A percentile compares a stretch with the other conserved stretches of the same genome.
These are phyloP conservation scores for Fusarium dlaminii DNA, from an alignment of 2,329 filamentous ascomycete species.

Conservation along the genomic window DNA sequence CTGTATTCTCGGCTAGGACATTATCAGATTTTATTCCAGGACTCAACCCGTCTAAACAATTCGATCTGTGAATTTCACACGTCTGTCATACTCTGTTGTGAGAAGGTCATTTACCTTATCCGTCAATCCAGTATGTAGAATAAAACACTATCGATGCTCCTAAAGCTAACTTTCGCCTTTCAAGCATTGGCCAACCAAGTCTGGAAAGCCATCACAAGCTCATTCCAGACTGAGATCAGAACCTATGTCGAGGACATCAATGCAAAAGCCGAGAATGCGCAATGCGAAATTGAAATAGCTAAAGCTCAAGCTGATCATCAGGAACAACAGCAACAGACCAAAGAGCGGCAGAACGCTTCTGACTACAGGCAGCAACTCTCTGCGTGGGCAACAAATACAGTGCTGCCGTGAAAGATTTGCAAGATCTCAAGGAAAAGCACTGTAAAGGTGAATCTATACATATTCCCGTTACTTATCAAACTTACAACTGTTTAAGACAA, in stretches of 20 bases:
- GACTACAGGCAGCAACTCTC: neutral
- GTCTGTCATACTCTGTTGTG: conserved; percentile 5
- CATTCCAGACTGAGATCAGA: conserved; percentile 14
- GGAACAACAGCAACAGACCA: neutral
- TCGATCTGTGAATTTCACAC: conserved; percentile 16
- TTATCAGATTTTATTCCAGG: conserved; percentile 5
- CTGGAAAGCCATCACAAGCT: conserved; percentile 6
- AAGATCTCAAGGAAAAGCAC: neutral
- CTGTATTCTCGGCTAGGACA: neutral
- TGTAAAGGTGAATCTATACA: neutral
- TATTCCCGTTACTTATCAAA: accelerated
- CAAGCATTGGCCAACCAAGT: neutral
- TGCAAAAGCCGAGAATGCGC: neutral
- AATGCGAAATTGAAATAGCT: neutral
- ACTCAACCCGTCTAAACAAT: neutral
- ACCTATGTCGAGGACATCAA: conserved; percentile 4
- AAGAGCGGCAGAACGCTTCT: conserved; percentile 2
- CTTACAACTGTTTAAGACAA: neutral
- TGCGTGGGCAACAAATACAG: neutral
- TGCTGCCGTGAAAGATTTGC: neutral
- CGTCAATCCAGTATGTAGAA: neutral
- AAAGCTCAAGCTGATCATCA: conserved; percentile 2
- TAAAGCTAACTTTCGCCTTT: accelerated
- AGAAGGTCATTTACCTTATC: neutral
- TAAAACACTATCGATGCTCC: neutral